These are phyloP conservation scores for Fusarium sublunatum DNA, from an alignment of 2,329 filamentous ascomycete species.

Conservation along the genomic window DNA sequence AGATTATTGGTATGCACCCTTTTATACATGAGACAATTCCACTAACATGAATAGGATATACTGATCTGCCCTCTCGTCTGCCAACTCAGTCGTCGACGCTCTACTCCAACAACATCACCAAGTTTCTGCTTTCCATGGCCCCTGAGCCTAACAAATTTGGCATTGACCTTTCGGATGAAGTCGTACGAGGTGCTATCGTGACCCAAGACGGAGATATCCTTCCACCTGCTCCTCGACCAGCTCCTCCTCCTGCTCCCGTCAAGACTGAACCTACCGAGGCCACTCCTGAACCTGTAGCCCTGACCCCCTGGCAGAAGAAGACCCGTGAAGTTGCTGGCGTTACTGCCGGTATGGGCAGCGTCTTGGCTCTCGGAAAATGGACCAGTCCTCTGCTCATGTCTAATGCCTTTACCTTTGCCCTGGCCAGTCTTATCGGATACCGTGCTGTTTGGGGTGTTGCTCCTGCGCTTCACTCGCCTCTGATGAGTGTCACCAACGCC, in stretches of 20 bases:
- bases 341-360: conserved; percentile 81
- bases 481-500: conserved; percentile 95
- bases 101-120: conserved; percentile 94
- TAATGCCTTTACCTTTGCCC: conserved; percentile 85
- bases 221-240: conserved; percentile 78
- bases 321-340: conserved; percentile 79
- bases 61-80: conserved; percentile 85
- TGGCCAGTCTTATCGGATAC: conserved; percentile 88
- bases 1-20: conserved; percentile 75
- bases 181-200: conserved; percentile 86
- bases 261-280: conserved; percentile 60
- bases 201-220: conserved; percentile 81
- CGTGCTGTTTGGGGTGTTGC: conserved; percentile 88
- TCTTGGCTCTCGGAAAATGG: conserved; percentile 80
- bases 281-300: conserved; percentile 64
- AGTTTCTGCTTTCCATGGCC: conserved; percentile 84
- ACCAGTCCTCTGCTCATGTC: conserved; percentile 88
- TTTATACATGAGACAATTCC: background rate
- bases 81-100: conserved; percentile 90
- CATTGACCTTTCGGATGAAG: conserved; percentile 83
- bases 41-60: conserved; percentile 70
- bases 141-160: conserved; percentile 83
- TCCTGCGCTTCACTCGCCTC: conserved; percentile 84
- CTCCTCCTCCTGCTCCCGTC: conserved; percentile 64
- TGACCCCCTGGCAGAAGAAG: conserved; percentile 86